phyloP scores from a whole-genome alignment of 2,329 filamentous ascomycete genomes.

The Didymella lethalis region DNA sequence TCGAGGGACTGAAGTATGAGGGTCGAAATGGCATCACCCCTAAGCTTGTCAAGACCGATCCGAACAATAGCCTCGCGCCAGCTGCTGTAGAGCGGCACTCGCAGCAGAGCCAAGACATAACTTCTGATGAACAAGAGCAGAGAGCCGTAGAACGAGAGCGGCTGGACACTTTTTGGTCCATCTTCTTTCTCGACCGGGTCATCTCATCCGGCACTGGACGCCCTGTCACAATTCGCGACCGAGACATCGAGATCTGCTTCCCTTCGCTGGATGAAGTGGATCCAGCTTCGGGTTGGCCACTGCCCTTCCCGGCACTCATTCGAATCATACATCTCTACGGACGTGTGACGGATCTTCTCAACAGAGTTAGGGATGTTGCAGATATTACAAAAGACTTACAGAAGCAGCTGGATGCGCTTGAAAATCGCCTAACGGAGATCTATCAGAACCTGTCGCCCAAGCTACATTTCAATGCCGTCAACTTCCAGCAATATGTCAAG shows the following conservation, averaged over 20 bases:
- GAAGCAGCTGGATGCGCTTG: constrained; percentile 76
- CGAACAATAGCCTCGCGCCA: constrained; percentile 57
- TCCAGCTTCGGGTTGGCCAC: constrained; percentile 71
- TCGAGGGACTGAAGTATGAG: constrained; percentile 72
- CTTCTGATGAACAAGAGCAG: constrained; percentile 59
- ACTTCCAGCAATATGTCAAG: constrained; percentile 85
- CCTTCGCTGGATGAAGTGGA: constrained; percentile 63
- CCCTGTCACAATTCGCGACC: constrained; percentile 82
- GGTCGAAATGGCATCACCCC: constrained; percentile 65
- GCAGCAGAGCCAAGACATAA: constrained; percentile 53
- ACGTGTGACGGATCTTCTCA: constrained; percentile 81
- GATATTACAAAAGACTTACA: constrained; percentile 80
- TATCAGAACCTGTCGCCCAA: constrained; percentile 78
- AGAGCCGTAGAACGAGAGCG: constrained; percentile 79
- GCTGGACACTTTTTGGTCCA: constrained; percentile 88
- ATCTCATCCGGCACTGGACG: constrained; percentile 88
- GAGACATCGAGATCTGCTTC: constrained; percentile 83
- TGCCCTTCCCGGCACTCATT: constrained; percentile 80
- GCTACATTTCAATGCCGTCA: constrained; percentile 83
- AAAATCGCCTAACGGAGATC: constrained; percentile 76
- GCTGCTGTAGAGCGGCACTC: constrained; percentile 58
- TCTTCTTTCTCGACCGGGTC: constrained; percentile 85
- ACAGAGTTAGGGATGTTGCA: constrained; percentile 76
- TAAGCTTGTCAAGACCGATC: constrained; percentile 58
- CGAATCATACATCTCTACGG: constrained; percentile 88